Conservation (phyloP, 768 basidiomycete species). For the Pholiota conissans region DNA sequence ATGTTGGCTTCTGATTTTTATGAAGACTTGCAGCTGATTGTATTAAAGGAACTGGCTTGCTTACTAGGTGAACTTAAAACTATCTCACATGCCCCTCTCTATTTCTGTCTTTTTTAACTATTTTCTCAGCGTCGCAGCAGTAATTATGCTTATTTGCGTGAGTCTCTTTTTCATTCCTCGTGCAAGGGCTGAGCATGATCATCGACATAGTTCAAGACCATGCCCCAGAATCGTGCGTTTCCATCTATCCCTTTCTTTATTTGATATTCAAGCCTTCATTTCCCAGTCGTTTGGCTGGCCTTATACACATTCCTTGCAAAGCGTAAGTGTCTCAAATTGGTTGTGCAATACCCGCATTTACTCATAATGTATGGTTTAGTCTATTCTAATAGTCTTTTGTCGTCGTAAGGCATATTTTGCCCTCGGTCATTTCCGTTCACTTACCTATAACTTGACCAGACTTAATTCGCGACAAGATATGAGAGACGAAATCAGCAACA, state of each 20-base stretch:
- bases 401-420: conserved; percentile 14
- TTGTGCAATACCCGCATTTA: neutral
- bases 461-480: conserved; percentile 3
- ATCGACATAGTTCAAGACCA: conserved; percentile 18
- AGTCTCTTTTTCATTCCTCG: neutral
- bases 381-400: conserved; percentile 27
- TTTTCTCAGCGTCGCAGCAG: conserved; percentile 10
- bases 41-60: conserved; percentile 23
- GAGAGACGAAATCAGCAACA: neutral
- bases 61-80: conserved; percentile 20
- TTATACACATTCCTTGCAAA: conserved; percentile 30
- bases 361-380: conserved; percentile 9
- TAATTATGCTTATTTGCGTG: conserved; percentile 21
- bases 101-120: neutral
- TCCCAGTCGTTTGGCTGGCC: conserved; percentile 30
- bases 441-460: neutral
- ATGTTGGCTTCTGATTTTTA: conserved; percentile 3
- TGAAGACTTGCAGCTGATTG: neutral
- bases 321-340: conserved; percentile 14
- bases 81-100: neutral
- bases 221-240: conserved; percentile 22
- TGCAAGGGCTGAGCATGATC: neutral
- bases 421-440: too few species aligned
- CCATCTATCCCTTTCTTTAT: neutral
- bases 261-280: neutral